Evolutionary conservation across 1,139 yeast species (phyloP).

Genomic region (Candida albicans): DNA sequence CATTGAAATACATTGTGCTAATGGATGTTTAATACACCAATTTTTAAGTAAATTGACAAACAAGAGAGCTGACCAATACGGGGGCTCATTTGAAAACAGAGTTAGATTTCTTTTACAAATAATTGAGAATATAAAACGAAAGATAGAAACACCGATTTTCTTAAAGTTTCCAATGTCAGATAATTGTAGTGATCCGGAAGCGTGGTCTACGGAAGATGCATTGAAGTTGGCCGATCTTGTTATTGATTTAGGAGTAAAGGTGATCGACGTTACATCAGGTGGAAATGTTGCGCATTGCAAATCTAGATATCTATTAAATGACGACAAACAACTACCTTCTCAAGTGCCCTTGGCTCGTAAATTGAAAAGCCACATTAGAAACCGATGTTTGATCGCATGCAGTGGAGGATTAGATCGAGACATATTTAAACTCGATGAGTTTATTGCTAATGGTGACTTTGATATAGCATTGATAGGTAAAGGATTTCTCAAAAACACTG

Average conservation of each 20-base stretch:
- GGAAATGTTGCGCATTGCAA: conserved; percentile 36
- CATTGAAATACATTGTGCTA: conserved; percentile 52
- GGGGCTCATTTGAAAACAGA: conserved; percentile 62
- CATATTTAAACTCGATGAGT: conserved; percentile 33
- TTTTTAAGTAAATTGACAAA: conserved; percentile 39
- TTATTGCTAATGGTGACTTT: conserved; percentile 38
- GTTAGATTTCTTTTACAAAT: conserved; percentile 58
- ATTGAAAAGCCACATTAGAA: conserved; percentile 45
- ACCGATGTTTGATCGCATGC: conserved; percentile 38
- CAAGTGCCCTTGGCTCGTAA: conserved; percentile 39
- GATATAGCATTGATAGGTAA: conserved; percentile 50
- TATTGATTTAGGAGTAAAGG: conserved; percentile 45
- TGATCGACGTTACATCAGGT: conserved; percentile 53
- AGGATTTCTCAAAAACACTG: conserved; percentile 47
- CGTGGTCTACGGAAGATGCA: conserved; percentile 51
- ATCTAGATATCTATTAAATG: conserved; percentile 11
- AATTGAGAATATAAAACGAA: conserved; percentile 44
- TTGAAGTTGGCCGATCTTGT: conserved; percentile 38
- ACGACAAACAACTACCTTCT: conserved; percentile 12
- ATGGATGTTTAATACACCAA: conserved; percentile 45
- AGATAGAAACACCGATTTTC: conserved; percentile 39
- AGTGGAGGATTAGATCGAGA: conserved; percentile 44
- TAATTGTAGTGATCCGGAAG: conserved; percentile 27
- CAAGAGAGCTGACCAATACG: conserved; percentile 49
- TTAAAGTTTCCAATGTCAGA: conserved; percentile 47